Percentiles rank a stretch among this genome's conserved stretches.
Conservation (phyloP, 1,284 basidiomycete genomes). For the Gastroboletus turbinatus region DNA sequence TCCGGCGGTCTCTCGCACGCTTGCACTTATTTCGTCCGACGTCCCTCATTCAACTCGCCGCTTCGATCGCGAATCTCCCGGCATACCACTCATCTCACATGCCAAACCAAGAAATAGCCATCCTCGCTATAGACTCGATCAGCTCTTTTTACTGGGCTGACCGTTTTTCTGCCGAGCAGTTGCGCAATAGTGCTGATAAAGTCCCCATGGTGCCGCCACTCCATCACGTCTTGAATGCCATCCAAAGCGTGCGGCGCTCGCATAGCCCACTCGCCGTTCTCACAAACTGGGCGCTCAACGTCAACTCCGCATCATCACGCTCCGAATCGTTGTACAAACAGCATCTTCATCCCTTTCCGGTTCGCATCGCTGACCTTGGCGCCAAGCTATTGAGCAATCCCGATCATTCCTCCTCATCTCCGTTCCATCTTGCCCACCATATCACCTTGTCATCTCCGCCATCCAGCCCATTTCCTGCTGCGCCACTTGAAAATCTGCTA, state of each 20-base stretch:
- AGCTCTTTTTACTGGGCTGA: constrained; percentile 79
- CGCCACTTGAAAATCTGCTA: constrained; percentile 28
- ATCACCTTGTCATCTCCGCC: constrained; percentile 40
- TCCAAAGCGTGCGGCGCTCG: constrained; percentile 51
- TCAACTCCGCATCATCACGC: constrained; percentile 37
- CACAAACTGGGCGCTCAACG: constrained; percentile 64
- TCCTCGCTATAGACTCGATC: constrained; percentile 72
- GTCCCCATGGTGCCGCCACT: constrained; percentile 21
- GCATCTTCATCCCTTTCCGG: constrained; percentile 51
- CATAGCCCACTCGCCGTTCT: constrained; percentile 56
- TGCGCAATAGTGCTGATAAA: constrained; percentile 31
- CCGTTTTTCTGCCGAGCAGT: constrained; percentile 60
- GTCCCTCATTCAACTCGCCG: constrained; percentile 66
- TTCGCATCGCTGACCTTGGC: constrained; percentile 17
- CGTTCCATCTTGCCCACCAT: constrained; percentile 43
- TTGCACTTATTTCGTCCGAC: constrained; percentile 67
- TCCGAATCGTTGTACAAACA: constrained; percentile 46
- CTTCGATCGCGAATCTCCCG: constrained; percentile 60
- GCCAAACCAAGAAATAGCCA: constrained; percentile 52
- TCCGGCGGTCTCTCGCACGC: constrained; percentile 46
- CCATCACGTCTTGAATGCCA: constrained; percentile 46
- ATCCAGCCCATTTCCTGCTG: constrained; percentile 29
- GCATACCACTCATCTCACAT: constrained; percentile 51
- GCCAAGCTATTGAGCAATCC: constrained; percentile 10
- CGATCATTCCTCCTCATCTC: constrained; percentile 18